Base-by-base conservation (phyloP, 2,329 filamentous ascomycete genomes). In the Acrocalymma vagum region DNA sequence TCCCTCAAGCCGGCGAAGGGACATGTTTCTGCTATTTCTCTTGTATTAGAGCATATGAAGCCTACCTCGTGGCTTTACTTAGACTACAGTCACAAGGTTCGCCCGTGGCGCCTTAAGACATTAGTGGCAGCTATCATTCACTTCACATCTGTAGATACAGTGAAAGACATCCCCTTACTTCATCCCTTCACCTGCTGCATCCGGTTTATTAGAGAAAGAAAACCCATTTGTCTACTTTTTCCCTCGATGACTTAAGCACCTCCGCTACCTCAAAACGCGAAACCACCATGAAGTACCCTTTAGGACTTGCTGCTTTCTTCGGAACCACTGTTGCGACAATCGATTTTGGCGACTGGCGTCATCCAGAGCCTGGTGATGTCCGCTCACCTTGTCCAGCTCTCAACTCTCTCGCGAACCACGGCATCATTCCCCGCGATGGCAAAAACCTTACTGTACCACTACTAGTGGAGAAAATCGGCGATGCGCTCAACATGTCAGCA, bases 321-420 rank as follows among this genome's bases (percentile, higher is more conserved):
- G 29, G 25, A 3, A 13, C 27, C 18, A 31, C 26, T 3, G 18
- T 25, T 16, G 41, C 42, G 10, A 10, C 24, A 3, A 22, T 32
- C 39, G 31, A 47, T 46, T 59, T 51, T 35, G 29, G 21, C 8
- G 40, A 54, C 15, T 58, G 55, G 55, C 45, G 52, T 16, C 51
- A 49, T 7, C 38, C 52, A 16, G 24, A 24, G 20, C 9, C 35
- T 3, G 45, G 41, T 17, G 41, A 54, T 23, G 23, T 38, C 10
- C 56, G 59, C 16, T 49, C 45, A 2, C 65, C 67, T 8, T 70
- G 67, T 30, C 65, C 65, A 2, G 59, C 46, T 5, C 46, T 68
- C 14, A 70, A 69, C 33, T 42, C 60, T 9, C 53, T 67, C 11
- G 65, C 65, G 11, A 71, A 70, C 40, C 58, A 67, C 35, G 50